Evolutionary conservation across 139 green algal genomes (phyloP), one percentile per base, ranked within the genome.

Genomic region (Trebouxia sp.): DNA sequence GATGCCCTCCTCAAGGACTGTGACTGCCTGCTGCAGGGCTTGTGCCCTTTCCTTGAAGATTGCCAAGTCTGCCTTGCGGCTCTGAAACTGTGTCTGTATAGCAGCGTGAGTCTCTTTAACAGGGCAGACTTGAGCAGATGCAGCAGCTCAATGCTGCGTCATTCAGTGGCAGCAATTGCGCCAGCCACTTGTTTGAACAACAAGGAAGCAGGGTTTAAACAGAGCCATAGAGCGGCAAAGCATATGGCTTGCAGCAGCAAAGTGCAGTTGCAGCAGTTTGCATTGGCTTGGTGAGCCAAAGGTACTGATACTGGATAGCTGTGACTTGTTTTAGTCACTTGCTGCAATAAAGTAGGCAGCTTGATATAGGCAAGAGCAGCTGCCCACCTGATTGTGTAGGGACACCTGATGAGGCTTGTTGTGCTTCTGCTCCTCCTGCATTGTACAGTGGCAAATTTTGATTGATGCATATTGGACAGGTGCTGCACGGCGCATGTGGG

Each of bases 1-100:
- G 39, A 77, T 77, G 41, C 69, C 69, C 7, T 77, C 69, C 41
- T 77, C 69, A 22, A 77, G 22, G 41, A 77, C n/a, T 6, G 55
- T 41, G n/a, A 53, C 69, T 37, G 69, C 69, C 69, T 48, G 42
- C n/a, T 77, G 69, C 41, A 77, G 69, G 1, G 43, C 69, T 37
- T 77, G 28, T 41, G 69, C 69, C 69, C 69, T 51, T 28, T 77
- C 41, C 20, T 77, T 51, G 41, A 77, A 77, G 39, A 56, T 20
- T 0, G 22, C 1, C 26, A 77, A 26, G 39, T 51, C 69, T 56
- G 42, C 42, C 41, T 77, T 51, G 6, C 69, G 69, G 10, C 43
- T 11, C 41, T 77, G 37, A 38, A 77, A 77, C 24, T 56, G 69
- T 41, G 55, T 38, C 69, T 77, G 69, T 24, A 77, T 5, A 51